Conservation (phyloP, 2,329 filamentous ascomycete species). For the Colletotrichum viniferum region DNA sequence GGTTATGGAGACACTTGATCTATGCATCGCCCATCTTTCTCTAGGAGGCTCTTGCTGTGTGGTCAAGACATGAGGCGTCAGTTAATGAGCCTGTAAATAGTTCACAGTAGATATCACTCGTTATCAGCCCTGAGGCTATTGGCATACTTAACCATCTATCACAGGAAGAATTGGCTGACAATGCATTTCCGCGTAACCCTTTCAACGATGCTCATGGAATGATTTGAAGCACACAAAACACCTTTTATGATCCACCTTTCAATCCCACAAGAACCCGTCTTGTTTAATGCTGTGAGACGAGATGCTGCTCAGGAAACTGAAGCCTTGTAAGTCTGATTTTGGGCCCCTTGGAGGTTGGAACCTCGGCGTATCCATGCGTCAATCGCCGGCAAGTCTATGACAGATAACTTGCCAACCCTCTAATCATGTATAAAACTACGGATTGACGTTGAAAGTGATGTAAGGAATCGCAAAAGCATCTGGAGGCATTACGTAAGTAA, state of each 20-base stretch:
- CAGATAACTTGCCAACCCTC: no score
- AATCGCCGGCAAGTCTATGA: no score
- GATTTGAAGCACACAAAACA: no score
- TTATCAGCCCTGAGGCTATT: not conserved
- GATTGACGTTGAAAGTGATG: not conserved
- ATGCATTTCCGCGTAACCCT: not conserved
- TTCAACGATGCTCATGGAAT: not conserved
- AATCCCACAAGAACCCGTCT: no score
- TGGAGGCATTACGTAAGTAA: constrained; percentile 44
- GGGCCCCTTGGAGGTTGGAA: no score
- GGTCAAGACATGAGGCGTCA: not conserved
- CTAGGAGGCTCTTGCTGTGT: not conserved
- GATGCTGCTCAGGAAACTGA: no score
- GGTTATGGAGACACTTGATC: not conserved
- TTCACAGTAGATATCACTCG: fast-evolving
- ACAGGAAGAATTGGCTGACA: no score
- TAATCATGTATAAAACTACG: not conserved
- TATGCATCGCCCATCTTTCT: not conserved
- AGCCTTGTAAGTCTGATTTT: no score
- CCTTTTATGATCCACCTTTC: no score
- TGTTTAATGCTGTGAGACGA: no score
- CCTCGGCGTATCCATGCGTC: no score
- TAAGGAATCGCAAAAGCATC: constrained; percentile 24
- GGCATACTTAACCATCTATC: no score
- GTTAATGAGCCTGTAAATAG: not conserved